Base-by-base conservation (phyloP, 192 early-diverging fungal genomes). In the Paraglomus brasilianum region DNA sequence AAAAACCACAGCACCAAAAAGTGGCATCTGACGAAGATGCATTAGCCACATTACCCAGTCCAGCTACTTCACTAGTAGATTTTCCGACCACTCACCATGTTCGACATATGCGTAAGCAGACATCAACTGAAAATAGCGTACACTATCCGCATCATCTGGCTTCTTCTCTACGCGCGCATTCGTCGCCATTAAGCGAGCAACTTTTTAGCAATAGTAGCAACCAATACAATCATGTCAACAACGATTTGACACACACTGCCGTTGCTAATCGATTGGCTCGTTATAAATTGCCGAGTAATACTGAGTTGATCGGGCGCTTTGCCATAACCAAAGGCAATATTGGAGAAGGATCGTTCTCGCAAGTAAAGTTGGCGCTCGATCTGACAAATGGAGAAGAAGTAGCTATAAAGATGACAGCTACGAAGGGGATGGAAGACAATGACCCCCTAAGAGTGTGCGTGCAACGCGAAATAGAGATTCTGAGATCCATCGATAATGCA, bases 401-500 rank as follows among this genome's bases (percentile, higher is more conserved):
- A 4, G 85, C 86, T 5, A 80, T 87, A 51, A 87, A 87, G 69
- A 78, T 87, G 56, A 78, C 83, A 40, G 65, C 72, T n/a, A 79
- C 72, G 11, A 72, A 73, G 57, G 79, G 74, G 71, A 73, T 82
- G 22, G 67, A 80, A 58, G 77, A 70, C 11, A 77, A 69, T 53
- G 80, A 80, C 40, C 74, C 74, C 2, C 36, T 80, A 42, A 73
- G 70, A 24, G 63, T 69, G 14, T 75, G 77, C 49, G 77, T 81
- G 15, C 70, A 41, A n/a, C 42, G 78, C 24, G 78, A 80, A 67
- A 72, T 76, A 5, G 73, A 80, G 58, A 52, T 79, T 38, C 66
- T 79, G 44, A 74, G 80, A 77, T 82, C 78, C 22, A 77, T 92
- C 8, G 73, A 87, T 30, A 89, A 92, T 74, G 81, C 85, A 15